Evolutionary conservation across 1,284 basidiomycete species (phyloP).

Genomic region (Trametes pubescens): DNA sequence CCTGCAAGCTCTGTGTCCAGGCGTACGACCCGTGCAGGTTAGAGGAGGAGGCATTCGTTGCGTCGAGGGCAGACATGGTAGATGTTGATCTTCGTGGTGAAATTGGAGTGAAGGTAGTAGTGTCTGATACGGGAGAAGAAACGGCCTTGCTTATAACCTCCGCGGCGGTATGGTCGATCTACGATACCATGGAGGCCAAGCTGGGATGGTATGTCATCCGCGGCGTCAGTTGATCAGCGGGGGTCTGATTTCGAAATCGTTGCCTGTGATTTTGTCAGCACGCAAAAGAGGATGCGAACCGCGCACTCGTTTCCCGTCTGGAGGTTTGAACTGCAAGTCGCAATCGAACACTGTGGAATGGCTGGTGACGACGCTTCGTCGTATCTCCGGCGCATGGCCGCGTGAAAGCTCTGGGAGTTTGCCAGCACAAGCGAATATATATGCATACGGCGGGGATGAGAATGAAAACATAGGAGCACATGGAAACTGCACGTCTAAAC

Average conservation of each 20-base stretch:
- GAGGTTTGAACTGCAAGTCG: no score
- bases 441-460: no score
- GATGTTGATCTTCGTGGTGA: background rate
- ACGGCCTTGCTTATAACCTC: background rate
- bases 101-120: background rate
- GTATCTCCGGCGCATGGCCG: no score
- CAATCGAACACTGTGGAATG: no score
- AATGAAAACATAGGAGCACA: no score
- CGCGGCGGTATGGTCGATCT: background rate
- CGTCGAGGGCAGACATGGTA: conserved; percentile 14
- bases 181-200: no score
- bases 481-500: no score
- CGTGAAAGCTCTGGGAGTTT: no score
- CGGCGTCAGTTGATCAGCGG: conserved; percentile 1
- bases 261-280: background rate
- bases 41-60: conserved; percentile 15
- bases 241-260: background rate
- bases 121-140: no score
- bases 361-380: no score
- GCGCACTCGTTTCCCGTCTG: no score
- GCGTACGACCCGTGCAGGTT: conserved; percentile 60
- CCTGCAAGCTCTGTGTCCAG: conserved; percentile 70
- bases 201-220: conserved; percentile 1
- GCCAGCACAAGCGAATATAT: no score
- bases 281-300: background rate